phyloP scores from a whole-genome alignment of 257 asterid genomes.

The Solanum clarkiae region DNA sequence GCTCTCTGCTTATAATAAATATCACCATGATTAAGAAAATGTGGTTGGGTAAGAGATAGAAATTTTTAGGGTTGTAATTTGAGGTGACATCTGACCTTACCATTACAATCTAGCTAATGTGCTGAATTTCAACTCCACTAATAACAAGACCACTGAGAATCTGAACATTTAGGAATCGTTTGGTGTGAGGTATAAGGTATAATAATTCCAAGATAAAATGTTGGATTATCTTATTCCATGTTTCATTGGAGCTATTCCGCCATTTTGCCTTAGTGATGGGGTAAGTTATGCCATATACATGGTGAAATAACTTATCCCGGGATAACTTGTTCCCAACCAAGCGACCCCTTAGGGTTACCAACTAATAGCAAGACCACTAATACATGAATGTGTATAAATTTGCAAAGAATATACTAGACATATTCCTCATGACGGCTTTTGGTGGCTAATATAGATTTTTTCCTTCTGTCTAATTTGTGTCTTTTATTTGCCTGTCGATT shows the following conservation, averaged over 20 bases:
- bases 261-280: too few species aligned
- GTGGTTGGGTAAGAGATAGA: neutral
- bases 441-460: neutral
- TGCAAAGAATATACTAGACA: neutral
- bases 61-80: neutral
- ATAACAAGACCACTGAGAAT: neutral
- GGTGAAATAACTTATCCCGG: too few species aligned
- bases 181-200: too few species aligned
- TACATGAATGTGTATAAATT: neutral
- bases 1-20: neutral
- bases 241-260: too few species aligned
- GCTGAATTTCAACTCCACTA: neutral
- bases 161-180: too few species aligned
- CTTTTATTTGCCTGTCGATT: neutral
- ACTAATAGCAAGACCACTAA: neutral
- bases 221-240: too few species aligned
- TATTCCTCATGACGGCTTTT: neutral
- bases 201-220: too few species aligned
- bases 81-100: neutral
- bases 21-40: neutral
- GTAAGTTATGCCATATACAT: too few species aligned
- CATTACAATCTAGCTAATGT: neutral
- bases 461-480: neutral
- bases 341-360: neutral
- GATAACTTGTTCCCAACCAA: too few species aligned